These are phyloP conservation scores for Picea glauca DNA, from an alignment of 75 land plant species.

Conservation along the genomic window DNA sequence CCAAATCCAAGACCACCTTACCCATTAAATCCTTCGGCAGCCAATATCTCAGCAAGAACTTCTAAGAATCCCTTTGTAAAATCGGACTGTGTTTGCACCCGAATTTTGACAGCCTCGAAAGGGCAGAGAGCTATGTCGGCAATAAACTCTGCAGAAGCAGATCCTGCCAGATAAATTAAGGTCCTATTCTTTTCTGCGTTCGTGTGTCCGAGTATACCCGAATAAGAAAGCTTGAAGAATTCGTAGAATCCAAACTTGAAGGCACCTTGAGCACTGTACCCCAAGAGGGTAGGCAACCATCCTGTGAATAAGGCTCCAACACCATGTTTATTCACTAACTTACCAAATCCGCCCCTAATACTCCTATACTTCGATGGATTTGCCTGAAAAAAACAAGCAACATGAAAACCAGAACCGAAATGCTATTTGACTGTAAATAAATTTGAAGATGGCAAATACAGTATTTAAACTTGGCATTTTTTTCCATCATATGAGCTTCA, in stretches of 20 bases:
- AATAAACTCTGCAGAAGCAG: conserved; percentile 44
- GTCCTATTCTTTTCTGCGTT: conserved; percentile 23
- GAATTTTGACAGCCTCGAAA: conserved; percentile 32
- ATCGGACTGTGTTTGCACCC: conserved; percentile 33
- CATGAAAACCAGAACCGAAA: neutral
- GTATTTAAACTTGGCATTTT: too few relatives aligned
- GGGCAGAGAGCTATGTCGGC: conserved; percentile 41
- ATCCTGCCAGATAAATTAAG: conserved; percentile 26
- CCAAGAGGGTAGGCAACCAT: conserved; percentile 33
- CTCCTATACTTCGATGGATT: conserved; percentile 29
- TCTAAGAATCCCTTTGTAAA: conserved; percentile 25
- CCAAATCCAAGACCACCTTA: neutral
- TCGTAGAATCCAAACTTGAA: conserved; percentile 35
- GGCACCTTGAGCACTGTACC: conserved; percentile 36
- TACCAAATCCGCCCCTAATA: conserved; percentile 9
- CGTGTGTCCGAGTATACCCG: conserved; percentile 17
- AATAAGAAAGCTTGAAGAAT: conserved; percentile 29
- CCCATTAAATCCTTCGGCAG: conserved; percentile 22
- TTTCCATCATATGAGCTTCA: too few relatives aligned
- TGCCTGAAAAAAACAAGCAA: conserved; percentile 15
- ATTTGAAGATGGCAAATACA: too few relatives aligned
- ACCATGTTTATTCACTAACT: conserved; percentile 21
- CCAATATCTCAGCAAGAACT: conserved; percentile 25
- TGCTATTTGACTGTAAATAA: too few relatives aligned
- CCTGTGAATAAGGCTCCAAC: conserved; percentile 24